Conservation (phyloP, 805 yeast genomes). For the Torulaspora gathmanii region DNA sequence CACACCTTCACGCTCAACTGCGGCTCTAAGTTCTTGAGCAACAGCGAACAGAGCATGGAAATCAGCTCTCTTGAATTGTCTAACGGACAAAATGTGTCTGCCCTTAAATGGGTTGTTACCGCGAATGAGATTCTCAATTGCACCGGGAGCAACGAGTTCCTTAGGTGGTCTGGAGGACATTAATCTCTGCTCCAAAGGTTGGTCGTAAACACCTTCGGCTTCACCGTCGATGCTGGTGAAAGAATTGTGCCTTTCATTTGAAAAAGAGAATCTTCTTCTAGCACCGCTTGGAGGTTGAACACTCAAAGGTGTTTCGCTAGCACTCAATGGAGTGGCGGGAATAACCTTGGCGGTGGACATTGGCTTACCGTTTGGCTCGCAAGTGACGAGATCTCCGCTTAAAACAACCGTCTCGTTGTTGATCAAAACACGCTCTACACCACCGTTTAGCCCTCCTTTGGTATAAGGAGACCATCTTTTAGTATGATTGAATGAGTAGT, state of each 20-base stretch:
- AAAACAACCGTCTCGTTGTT: slow-evolving; percentile 75
- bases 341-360: slow-evolving; percentile 43
- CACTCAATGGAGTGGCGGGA: slow-evolving; percentile 31
- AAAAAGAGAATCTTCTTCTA: slow-evolving; percentile 49
- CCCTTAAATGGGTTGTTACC: slow-evolving; percentile 85
- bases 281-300: slow-evolving; percentile 40
- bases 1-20: slow-evolving; percentile 94
- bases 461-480: slow-evolving; percentile 52
- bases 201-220: slow-evolving; percentile 55
- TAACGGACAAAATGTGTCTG: slow-evolving; percentile 81
- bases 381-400: slow-evolving; percentile 68
- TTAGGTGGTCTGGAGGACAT: slow-evolving; percentile 71
- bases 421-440: slow-evolving; percentile 82
- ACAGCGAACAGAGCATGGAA: slow-evolving; percentile 90
- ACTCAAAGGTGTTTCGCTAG: slow-evolving; percentile 35
- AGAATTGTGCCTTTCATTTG: slow-evolving; percentile 40
- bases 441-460: slow-evolving; percentile 59
- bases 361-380: slow-evolving; percentile 59
- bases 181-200: slow-evolving; percentile 44
- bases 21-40: slow-evolving; percentile 96
- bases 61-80: slow-evolving; percentile 80
- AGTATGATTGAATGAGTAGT: slow-evolving; percentile 47
- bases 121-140: slow-evolving; percentile 71
- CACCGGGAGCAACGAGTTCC: slow-evolving; percentile 71
- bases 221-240: slow-evolving; percentile 39